A percentile compares a stretch with the other conserved stretches of the same genome.
Conservation (phyloP, 176 grass and related monocot genomes). For the Zoysia japonica region DNA sequence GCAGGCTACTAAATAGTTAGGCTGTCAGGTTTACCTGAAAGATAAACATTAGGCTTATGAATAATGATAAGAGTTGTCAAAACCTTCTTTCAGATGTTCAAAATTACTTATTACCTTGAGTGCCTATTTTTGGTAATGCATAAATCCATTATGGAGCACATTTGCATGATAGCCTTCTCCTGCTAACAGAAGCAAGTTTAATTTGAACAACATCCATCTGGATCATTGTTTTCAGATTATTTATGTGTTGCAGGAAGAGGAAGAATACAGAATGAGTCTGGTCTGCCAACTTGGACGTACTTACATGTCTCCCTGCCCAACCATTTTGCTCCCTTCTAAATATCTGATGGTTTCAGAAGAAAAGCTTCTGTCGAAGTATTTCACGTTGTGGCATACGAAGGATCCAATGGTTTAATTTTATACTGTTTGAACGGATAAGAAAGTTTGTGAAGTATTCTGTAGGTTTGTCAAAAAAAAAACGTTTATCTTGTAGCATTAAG, state of each 20-base stretch:
- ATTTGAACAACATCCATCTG: slow-evolving; percentile 15
- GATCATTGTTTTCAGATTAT: background rate
- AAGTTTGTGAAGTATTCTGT: too few species aligned
- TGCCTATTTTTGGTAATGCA: slow-evolving; percentile 12
- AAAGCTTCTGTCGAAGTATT: too few species aligned
- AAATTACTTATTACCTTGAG: background rate
- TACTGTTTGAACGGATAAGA: too few species aligned
- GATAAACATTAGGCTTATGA: too few species aligned
- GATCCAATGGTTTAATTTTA: too few species aligned
- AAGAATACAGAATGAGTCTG: background rate
- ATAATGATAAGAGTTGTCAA: too few species aligned
- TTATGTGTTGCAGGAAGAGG: slow-evolving; percentile 18
- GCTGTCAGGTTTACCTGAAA: too few species aligned
- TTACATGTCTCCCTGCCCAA: background rate
- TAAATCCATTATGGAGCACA: background rate
- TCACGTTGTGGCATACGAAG: too few species aligned
- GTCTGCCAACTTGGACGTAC: background rate
- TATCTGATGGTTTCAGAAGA: slow-evolving; percentile 2
- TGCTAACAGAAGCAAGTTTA: slow-evolving; percentile 10
- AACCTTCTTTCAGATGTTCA: too few species aligned
- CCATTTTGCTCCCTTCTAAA: slow-evolving; percentile 18
- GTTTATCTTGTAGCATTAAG: too few species aligned
- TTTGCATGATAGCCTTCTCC: background rate
- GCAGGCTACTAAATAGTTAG: too few species aligned
- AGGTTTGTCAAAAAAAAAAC: too few species aligned